Conservation (phyloP, 306 rosid genomes). For the Trifolium pratense region DNA sequence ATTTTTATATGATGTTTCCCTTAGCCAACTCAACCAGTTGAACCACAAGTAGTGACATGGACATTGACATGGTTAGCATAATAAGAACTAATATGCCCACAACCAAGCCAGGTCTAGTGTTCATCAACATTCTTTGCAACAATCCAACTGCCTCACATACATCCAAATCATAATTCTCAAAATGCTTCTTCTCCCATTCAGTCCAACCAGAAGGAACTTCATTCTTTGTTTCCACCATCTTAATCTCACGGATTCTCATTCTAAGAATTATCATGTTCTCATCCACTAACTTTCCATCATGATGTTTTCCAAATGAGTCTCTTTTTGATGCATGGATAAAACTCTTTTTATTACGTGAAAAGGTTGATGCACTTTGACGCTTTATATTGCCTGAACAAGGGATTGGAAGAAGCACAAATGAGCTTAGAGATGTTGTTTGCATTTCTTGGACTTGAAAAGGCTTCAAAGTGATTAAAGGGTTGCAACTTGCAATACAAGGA, state of each 20-base stretch:
- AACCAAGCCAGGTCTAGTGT: slow-evolving; percentile 58
- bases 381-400: not conserved
- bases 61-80: slow-evolving; percentile 45
- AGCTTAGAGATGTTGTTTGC: slow-evolving; percentile 39
- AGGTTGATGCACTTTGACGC: not conserved
- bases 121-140: slow-evolving; percentile 57
- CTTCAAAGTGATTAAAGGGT: not conserved
- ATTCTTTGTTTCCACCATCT: slow-evolving; percentile 36
- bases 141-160: slow-evolving; percentile 55
- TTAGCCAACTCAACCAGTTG: slow-evolving; percentile 33
- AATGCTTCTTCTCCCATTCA: slow-evolving; percentile 62
- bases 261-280: slow-evolving; percentile 65
- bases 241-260: slow-evolving; percentile 54
- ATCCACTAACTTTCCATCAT: slow-evolving; percentile 61
- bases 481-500: slow-evolving; percentile 1
- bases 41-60: slow-evolving; percentile 37
- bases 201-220: slow-evolving; percentile 49
- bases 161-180: slow-evolving; percentile 46
- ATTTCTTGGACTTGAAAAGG: slow-evolving; percentile 9
- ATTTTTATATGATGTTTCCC: not conserved
- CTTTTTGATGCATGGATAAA: slow-evolving; percentile 41
- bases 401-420: slow-evolving; percentile 19
- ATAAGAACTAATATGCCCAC: slow-evolving; percentile 43
- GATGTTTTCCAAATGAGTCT: slow-evolving; percentile 46
- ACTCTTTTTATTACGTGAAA: slow-evolving; percentile 3